Percentiles rank a stretch among this genome's conserved stretches.
Evolutionary conservation across 371 early-diverging fungal species (phyloP).

Genomic region (Mortierella sp.): DNA sequence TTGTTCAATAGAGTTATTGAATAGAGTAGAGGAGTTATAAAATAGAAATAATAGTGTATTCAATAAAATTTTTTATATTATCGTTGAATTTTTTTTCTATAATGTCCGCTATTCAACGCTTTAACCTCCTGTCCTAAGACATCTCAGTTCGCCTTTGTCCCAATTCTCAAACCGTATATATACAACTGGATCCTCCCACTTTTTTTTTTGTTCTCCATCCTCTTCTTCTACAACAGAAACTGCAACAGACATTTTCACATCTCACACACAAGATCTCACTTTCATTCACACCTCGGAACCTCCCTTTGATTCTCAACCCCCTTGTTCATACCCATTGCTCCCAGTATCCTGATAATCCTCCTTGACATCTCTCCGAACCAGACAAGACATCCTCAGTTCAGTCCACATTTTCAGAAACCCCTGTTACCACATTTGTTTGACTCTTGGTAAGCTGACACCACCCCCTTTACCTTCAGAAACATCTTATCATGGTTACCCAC

Average conservation of each 20-base stretch:
- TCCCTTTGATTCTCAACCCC: no score
- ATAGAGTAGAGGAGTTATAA: no score
- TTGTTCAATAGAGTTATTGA: no score
- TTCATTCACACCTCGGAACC: background rate
- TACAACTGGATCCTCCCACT: background rate
- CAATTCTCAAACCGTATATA: slow-evolving; percentile 6
- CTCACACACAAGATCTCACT: slow-evolving; percentile 5
- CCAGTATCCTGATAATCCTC: background rate
- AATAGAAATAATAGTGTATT: no score
- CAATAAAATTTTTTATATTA: background rate
- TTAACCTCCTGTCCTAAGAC: no score
- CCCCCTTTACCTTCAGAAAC: background rate
- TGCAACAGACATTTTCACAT: slow-evolving; percentile 6
- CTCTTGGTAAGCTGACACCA: background rate
- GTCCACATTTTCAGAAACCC: background rate
- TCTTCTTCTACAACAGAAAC: slow-evolving; percentile 3
- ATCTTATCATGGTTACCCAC: background rate
- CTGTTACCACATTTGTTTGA: background rate
- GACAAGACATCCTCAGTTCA: background rate
- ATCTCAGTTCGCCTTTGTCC: no score
- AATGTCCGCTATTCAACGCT: no score
- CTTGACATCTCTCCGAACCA: background rate
- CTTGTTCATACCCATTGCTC: background rate
- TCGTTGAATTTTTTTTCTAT: background rate
- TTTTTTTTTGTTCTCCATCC: slow-evolving; percentile 1